Percentiles rank a stretch among this genome's conserved stretches.
phyloP scores from a whole-genome alignment of 257 asterid genomes.

The Solanum etuberosum region DNA sequence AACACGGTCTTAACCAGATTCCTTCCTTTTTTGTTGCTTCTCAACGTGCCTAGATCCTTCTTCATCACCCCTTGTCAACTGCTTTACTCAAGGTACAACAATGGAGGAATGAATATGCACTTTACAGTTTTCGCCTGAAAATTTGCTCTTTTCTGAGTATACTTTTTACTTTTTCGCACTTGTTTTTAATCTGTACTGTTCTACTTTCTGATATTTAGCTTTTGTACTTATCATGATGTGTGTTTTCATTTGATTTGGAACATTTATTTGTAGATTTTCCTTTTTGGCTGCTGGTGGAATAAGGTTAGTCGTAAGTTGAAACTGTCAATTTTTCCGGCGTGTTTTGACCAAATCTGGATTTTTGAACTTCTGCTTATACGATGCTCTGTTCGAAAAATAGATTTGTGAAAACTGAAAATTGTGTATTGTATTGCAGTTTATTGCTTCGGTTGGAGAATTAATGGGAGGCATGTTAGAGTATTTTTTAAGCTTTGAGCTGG shows the following conservation, averaged over 20 bases:
- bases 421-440: neutral
- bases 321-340: neutral
- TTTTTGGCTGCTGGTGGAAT: neutral
- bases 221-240: neutral
- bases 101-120: neutral
- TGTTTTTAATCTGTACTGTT: constrained; percentile 14
- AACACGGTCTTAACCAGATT: neutral
- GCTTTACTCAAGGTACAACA: constrained; percentile 14
- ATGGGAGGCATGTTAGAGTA: neutral
- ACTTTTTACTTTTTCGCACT: neutral
- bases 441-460: neutral
- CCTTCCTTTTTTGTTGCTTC: neutral
- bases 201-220: neutral
- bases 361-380: neutral
- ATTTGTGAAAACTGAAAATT: neutral
- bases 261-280: neutral
- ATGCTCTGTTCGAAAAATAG: neutral
- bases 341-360: neutral
- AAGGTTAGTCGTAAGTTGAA: neutral
- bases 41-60: neutral
- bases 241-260: neutral
- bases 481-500: neutral
- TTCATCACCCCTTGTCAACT: constrained; percentile 1
- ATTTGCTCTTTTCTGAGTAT: neutral
- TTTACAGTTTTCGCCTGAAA: neutral